Conservation (phyloP, 192 early-diverging fungal genomes). For the Spinellus fusiger region DNA sequence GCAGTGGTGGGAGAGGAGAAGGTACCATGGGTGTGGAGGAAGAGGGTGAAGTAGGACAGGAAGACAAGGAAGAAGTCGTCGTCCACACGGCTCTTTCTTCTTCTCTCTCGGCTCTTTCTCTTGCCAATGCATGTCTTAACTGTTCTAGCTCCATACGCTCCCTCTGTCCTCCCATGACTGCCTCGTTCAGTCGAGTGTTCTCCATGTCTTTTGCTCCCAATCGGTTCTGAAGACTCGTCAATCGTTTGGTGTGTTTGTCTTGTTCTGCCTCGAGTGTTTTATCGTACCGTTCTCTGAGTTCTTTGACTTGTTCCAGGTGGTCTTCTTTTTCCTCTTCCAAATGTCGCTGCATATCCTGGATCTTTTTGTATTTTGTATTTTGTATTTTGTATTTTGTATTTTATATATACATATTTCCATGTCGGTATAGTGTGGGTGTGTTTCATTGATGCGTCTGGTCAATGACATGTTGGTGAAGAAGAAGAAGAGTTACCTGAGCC, state of each 20-base stretch:
- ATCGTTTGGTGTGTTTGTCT: slow-evolving; percentile 3
- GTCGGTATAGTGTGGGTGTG: background rate
- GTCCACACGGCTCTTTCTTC: background rate
- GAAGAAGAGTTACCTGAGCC: background rate
- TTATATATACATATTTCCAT: background rate
- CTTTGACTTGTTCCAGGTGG: slow-evolving; percentile 1
- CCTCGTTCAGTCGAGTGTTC: background rate
- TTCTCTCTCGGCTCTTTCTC: background rate
- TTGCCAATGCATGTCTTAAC: background rate
- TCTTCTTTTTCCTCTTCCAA: background rate
- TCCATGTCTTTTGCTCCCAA: slow-evolving; percentile 8
- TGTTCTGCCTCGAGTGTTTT: slow-evolving; percentile 1
- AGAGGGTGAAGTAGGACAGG: background rate
- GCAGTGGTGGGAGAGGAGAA: too few relatives aligned
- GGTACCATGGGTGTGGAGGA: too few relatives aligned
- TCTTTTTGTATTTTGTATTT: background rate
- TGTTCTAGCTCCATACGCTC: background rate
- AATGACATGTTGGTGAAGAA: background rate
- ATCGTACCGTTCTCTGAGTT: background rate
- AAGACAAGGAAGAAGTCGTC: background rate
- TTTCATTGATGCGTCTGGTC: background rate
- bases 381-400: background rate
- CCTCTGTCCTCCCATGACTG: background rate
- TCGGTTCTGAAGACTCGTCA: slow-evolving; percentile 6
- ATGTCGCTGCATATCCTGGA: background rate